A percentile compares a stretch with the other conserved stretches of the same genome.
Evolutionary conservation across 192 early-diverging fungal genomes (phyloP).

Genomic region (Coemansia sp.): DNA sequence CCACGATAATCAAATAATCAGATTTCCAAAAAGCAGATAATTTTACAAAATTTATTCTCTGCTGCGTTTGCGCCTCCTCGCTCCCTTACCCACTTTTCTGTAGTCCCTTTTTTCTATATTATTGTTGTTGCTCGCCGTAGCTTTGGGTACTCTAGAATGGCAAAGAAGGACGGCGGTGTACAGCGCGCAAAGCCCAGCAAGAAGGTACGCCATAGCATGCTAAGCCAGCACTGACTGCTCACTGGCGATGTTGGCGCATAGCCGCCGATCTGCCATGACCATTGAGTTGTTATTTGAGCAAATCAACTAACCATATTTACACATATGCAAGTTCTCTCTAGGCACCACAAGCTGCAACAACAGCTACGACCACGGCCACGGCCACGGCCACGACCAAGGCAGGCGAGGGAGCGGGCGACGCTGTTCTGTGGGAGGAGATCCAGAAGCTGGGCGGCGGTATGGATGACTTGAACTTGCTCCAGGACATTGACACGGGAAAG

Average conservation of each 20-base stretch:
- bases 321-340: not conserved
- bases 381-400: too few relatives aligned
- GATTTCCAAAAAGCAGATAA: not conserved
- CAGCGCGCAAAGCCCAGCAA: constrained; percentile 11
- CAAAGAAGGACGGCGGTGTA: constrained; percentile 19
- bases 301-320: not conserved
- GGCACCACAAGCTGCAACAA: not conserved
- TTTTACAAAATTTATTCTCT: not conserved
- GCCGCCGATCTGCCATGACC: too few relatives aligned
- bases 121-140: not conserved
- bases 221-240: not conserved
- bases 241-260: too few relatives aligned
- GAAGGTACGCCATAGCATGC: not conserved
- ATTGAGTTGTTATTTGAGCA: not conserved
- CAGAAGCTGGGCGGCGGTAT: constrained; percentile 64
- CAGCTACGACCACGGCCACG: not conserved
- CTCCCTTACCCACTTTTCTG: not conserved
- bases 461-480: constrained; percentile 62
- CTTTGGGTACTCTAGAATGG: constrained; percentile 1
- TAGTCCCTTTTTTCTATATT: not conserved
- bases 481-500: constrained; percentile 57
- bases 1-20: constrained; percentile 5
- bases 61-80: too few relatives aligned
- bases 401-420: not conserved
- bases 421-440: constrained; percentile 64